Base-by-base conservation (phyloP, 73 alveolate species). In the Effrenium voratum region DNA sequence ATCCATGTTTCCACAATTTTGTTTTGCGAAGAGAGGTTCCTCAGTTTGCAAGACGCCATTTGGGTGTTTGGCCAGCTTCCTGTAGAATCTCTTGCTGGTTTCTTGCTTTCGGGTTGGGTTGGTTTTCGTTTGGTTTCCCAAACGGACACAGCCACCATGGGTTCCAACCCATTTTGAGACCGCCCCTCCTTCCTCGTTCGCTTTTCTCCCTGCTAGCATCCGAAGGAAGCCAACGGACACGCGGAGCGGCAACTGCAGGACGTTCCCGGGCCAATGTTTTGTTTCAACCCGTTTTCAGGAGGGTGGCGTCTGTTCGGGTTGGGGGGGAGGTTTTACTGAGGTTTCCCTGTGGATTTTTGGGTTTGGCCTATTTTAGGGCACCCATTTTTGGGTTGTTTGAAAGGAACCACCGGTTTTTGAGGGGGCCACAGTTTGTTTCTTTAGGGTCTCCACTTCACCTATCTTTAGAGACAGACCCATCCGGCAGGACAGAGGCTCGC, bases 211-310 rank as follows among this genome's bases (percentile, higher is more conserved):
- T 81, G 43, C n/a, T n/a, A n/a, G n/a, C n/a, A n/a, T n/a, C n/a
- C 32, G 57, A 34, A 87, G 95, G 95, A 87, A 63, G 40, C 95
- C 28, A 72, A 70, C 63, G 95, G 95, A 36, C 70, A 60, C 38
- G 95, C 95, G 15, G 95, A 87, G 85, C 73, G 85, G 5, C 85
- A 87, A 72, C 70, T 87, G 73, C 95, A 87, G 95, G 95, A 46
- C 55, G 55, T 44, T 45, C 19, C 63, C 63, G 19, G 86, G 5
- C 4, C 60, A 19, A 70, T 30, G 44, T 40, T 70, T 19, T 12
- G 19, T 52, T 52, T 52, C 63, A 12, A 8, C 26, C 26, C 8
- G 63, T 52, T 52, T 52, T 19, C 63, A 12, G 26, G 8, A 12
- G 63, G 63, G 63, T 19, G 19, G 19, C 26, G 63, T 8, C 19